phyloP scores from a whole-genome alignment of 2,329 filamentous ascomycete genomes.

The Cercospora beticola region DNA sequence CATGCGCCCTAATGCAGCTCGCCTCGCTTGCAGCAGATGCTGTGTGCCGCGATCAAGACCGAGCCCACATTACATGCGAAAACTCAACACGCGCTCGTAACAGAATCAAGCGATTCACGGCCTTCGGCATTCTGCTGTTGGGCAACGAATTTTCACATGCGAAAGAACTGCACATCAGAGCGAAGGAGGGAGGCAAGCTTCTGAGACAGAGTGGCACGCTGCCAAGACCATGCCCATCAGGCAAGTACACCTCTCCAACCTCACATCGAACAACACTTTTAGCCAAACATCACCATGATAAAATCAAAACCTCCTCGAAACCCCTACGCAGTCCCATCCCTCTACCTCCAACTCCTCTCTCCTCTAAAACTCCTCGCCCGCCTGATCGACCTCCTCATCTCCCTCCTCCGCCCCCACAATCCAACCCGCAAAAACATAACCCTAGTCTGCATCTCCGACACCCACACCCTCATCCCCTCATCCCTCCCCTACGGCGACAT shows the following conservation, averaged over 20 bases:
- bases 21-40: too few species aligned
- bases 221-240: not conserved
- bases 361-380: constrained; percentile 45
- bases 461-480: constrained; percentile 62
- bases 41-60: too few species aligned
- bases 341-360: constrained; percentile 31
- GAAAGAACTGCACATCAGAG: not conserved
- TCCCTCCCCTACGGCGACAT: constrained; percentile 75
- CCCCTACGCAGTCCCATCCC: constrained; percentile 28
- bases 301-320: constrained; percentile 20
- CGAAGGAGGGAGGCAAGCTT: not conserved
- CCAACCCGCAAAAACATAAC: constrained; percentile 59
- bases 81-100: too few species aligned
- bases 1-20: too few species aligned
- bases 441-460: constrained; percentile 88
- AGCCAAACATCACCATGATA: not conserved
- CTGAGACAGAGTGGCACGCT: not conserved
- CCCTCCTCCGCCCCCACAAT: constrained; percentile 66
- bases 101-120: too few species aligned
- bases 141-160: too few species aligned
- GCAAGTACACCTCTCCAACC: not conserved
- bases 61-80: too few species aligned
- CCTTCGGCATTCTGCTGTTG: too few species aligned
- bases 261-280: not conserved
- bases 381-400: constrained; percentile 51